Base-by-base conservation (phyloP, 1,139 yeast species). In the Pichia sp. region DNA sequence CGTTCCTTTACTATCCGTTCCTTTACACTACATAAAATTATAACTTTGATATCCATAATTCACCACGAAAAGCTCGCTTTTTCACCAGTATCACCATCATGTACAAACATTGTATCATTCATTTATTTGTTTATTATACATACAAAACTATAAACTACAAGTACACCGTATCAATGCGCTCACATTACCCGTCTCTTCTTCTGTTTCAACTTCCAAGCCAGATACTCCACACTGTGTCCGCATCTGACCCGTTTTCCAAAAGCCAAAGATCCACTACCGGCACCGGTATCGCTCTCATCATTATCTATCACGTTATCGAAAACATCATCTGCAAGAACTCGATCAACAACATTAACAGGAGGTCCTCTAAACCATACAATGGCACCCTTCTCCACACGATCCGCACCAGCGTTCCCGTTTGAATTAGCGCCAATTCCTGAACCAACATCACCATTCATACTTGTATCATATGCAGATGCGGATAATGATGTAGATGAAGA, bases 301-400 rank as follows among this genome's bases (percentile, higher is more conserved):
- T 22, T 30, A 5, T 28, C 28, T 3, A 25, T 33, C 13, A 40
- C 43, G 10, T 35, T 34, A 22, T 30, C 41, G 16, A 38, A 27
- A 16, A 25, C 37, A 11, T 48, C 46, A 11, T 38, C 41, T 59
- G 53, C 62, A 48, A 37, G 33, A 22, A 77, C 60, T 43, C 82
- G 64, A 49, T 70, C 74, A 2, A 72, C 60, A 14, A 78, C 60
- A 35, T 69, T 63, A 9, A 80, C 63, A 11, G 95, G 94, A 7
- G 95, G 87, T 3, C 91, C 75, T 44, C 85, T 70, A 58, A 79
- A 85, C 88, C 95, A 87, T 16, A 84, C 60, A 27, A 81, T 63
- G 38, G 44, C 26, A 28, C 43, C 45, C 5, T 21, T 30, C 44
- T 31, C 51, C 55, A 37, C n/a, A n/a, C n/a, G n/a, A n/a, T n/a